Evolutionary conservation across 2,329 filamentous ascomycete genomes (phyloP).

Genomic region (Colletotrichum sp.): DNA sequence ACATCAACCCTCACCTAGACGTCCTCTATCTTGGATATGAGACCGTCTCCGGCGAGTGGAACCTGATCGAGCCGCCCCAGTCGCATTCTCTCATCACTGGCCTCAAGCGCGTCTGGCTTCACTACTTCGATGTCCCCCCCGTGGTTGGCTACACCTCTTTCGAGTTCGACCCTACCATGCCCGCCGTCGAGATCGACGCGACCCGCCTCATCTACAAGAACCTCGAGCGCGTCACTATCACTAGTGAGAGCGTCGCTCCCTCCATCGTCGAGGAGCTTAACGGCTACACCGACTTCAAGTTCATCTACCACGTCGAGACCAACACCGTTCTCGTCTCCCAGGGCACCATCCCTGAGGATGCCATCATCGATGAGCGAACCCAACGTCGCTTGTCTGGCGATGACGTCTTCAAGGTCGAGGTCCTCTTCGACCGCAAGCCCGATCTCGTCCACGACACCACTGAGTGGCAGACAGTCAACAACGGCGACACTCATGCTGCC

Average conservation of each 20-base stretch:
- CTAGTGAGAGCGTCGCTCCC: not conserved
- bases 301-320: not conserved
- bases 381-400: not conserved
- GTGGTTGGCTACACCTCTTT: not conserved
- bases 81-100: not conserved
- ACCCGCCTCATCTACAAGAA: not conserved
- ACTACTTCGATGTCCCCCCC: not conserved
- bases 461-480: not conserved
- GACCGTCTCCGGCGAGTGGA: not conserved
- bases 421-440: not conserved
- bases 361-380: not conserved
- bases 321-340: not conserved
- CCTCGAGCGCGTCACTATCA: not conserved
- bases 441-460: not conserved
- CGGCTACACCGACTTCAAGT: not conserved
- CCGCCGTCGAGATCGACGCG: not conserved
- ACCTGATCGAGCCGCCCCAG: not conserved
- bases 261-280: not conserved
- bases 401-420: not conserved
- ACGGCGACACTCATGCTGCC: not conserved
- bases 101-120: not conserved
- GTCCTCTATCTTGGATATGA: not conserved
- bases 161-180: not conserved
- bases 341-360: not conserved
- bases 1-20: not conserved